A percentile compares a stretch with the other conserved stretches of the same genome.
These are phyloP conservation scores for Penicillium brevicompactum DNA, from an alignment of 2,329 filamentous ascomycete species.

Conservation along the genomic window DNA sequence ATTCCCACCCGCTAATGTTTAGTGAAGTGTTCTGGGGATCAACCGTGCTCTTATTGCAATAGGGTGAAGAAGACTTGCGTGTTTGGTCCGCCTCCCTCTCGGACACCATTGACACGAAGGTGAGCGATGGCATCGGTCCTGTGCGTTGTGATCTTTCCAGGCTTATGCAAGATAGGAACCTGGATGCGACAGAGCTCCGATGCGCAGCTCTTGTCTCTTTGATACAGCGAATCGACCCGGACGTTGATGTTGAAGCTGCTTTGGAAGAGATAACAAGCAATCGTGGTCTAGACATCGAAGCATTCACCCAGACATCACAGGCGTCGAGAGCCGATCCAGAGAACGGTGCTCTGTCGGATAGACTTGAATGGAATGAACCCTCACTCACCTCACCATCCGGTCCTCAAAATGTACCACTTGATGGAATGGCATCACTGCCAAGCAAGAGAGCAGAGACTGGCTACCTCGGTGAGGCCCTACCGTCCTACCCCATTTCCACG, in stretches of 20 bases:
- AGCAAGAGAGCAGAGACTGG: constrained; percentile 7
- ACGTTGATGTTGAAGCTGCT: constrained; percentile 17
- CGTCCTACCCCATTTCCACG: no score
- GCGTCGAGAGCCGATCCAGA: neutral
- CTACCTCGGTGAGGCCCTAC: constrained; percentile 13
- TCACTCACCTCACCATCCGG: constrained; percentile 1
- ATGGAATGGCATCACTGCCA: constrained; percentile 21
- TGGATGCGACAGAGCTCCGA: constrained; percentile 16
- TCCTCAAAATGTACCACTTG: neutral
- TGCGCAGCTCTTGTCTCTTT: constrained; percentile 10
- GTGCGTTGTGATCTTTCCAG: neutral
- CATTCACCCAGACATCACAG: neutral
- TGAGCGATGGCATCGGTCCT: neutral
- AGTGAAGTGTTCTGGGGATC: constrained; percentile 16
- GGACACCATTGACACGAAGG: constrained; percentile 20
- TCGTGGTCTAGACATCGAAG: neutral
- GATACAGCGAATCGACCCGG: constrained; percentile 10
- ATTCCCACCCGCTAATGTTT: neutral
- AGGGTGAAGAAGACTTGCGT: constrained; percentile 13
- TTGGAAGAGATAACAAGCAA: constrained; percentile 2
- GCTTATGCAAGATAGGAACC: constrained; percentile 11
- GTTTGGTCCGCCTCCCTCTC: constrained; percentile 9
- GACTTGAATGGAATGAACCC: constrained; percentile 19
- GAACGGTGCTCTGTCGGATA: constrained; percentile 1
- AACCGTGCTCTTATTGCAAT: constrained; percentile 17